These are phyloP conservation scores for Chenopodium formosanum DNA, from an alignment of 148 eudicot genomes.

Conservation along the genomic window DNA sequence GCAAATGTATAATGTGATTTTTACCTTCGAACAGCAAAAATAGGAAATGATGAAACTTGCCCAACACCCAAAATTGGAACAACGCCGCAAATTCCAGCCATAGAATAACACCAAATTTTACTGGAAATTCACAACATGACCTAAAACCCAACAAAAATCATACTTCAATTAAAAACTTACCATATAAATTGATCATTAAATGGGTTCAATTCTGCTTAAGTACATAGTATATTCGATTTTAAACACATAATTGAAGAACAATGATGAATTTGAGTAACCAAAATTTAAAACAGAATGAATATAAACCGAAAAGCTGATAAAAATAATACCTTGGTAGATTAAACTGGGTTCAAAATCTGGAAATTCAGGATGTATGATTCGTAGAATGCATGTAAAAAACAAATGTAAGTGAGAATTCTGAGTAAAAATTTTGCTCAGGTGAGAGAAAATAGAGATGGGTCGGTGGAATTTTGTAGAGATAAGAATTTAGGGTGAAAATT, in stretches of 20 bases:
- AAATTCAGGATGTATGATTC: not conserved
- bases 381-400: not conserved
- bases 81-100: slow-evolving; percentile 22
- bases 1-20: not conserved
- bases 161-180: not conserved
- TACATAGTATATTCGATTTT: not conserved
- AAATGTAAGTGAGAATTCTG: not conserved
- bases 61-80: slow-evolving; percentile 19
- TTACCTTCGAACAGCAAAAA: not conserved
- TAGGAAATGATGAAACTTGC: not conserved
- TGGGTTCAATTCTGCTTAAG: not conserved
- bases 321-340: not conserved
- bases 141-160: not conserved
- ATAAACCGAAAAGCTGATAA: not conserved
- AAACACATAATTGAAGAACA: not conserved
- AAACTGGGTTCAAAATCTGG: not conserved
- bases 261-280: not conserved
- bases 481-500: too few relatives aligned
- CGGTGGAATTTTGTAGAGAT: too few relatives aligned
- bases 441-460: not conserved
- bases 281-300: not conserved
- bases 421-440: not conserved
- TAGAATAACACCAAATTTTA: slow-evolving; percentile 2
- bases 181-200: not conserved
- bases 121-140: slow-evolving; percentile 5